These are phyloP conservation scores for Phytophthora idaei DNA, from an alignment of 352 stramenopile genomes.

Conservation along the genomic window DNA sequence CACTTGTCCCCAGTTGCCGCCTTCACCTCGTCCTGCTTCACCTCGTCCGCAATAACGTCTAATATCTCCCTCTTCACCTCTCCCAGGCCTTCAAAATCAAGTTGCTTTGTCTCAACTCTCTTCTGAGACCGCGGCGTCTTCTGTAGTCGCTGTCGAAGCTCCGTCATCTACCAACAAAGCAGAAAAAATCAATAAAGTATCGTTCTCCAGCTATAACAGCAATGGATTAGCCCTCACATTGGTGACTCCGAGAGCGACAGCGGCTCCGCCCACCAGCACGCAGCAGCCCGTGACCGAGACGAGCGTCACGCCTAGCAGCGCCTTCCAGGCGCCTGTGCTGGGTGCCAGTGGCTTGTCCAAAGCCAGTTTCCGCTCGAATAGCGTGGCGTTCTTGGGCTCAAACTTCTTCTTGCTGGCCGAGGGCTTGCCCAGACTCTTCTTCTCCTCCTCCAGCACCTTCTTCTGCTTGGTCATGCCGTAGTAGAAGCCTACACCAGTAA, in stretches of 20 bases:
- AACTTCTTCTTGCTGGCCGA: constrained; percentile 26
- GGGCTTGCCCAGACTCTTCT: constrained; percentile 25
- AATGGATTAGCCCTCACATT: constrained; percentile 39
- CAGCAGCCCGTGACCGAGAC: constrained; percentile 48
- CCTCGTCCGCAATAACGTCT: constrained; percentile 16
- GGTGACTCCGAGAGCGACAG: constrained; percentile 39
- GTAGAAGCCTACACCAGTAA: constrained; percentile 58
- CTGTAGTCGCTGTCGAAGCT: constrained; percentile 50
- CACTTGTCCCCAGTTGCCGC: neutral
- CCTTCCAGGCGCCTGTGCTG: constrained; percentile 45
- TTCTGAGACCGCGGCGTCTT: constrained; percentile 23
- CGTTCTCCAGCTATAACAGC: neutral
- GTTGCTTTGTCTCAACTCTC: constrained; percentile 10
- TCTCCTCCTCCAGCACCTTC: constrained; percentile 42
- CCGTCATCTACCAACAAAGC: constrained; percentile 32
- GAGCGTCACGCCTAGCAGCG: constrained; percentile 55
- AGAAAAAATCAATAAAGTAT: constrained; percentile 20
- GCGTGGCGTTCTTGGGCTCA: constrained; percentile 32
- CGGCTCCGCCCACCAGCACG: constrained; percentile 41
- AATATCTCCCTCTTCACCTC: constrained; percentile 28
- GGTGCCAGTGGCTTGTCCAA: constrained; percentile 46
- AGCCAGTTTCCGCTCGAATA: constrained; percentile 49
- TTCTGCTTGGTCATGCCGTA: constrained; percentile 57
- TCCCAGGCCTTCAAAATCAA: constrained; percentile 36
- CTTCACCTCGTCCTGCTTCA: constrained; percentile 20